Evolutionary conservation across 1,284 basidiomycete species (phyloP).

Genomic region (Megacollybia platyphylla): DNA sequence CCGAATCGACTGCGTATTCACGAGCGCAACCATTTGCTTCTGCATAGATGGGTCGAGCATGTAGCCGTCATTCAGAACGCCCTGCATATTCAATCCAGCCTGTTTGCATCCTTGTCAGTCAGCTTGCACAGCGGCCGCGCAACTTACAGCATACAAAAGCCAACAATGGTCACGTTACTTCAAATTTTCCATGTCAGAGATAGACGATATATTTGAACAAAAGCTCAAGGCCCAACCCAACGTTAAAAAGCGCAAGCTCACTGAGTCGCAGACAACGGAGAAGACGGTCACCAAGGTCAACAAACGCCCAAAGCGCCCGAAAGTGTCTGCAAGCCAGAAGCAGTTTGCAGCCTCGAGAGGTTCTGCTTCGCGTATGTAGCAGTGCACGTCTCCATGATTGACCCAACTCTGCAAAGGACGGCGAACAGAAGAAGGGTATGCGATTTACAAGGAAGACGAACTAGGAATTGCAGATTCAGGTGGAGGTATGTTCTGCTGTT

Average conservation of each 20-base stretch:
- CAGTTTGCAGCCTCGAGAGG: slow-evolving; percentile 72
- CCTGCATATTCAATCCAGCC: no score
- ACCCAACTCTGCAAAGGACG: slow-evolving; percentile 35
- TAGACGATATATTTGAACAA: background rate
- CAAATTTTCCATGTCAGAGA: no score
- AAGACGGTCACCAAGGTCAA: slow-evolving; percentile 1
- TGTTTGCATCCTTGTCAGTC: no score
- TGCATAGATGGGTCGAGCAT: no score
- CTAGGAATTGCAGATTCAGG: slow-evolving; percentile 62
- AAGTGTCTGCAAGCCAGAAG: slow-evolving; percentile 26
- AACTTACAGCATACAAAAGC: no score
- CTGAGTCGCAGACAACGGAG: slow-evolving; percentile 28
- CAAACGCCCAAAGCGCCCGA: slow-evolving; percentile 19
- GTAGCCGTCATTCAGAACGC: no score
- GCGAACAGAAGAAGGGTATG: slow-evolving; percentile 77
- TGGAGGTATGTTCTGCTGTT: slow-evolving; percentile 46
- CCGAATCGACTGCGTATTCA: slow-evolving; percentile 47
- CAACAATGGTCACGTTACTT: no score
- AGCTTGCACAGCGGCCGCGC: no score
- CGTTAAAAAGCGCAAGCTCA: slow-evolving; percentile 27
- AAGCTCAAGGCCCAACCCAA: slow-evolving; percentile 8
- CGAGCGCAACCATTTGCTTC: slow-evolving; percentile 69
- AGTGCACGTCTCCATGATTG: slow-evolving; percentile 1
- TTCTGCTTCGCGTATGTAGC: slow-evolving; percentile 50
- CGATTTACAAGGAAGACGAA: slow-evolving; percentile 80